Evolutionary conservation across 225 moss, liverwort and hornwort genomes (phyloP).

Genomic region (Pseudisothecium myosuroides): DNA sequence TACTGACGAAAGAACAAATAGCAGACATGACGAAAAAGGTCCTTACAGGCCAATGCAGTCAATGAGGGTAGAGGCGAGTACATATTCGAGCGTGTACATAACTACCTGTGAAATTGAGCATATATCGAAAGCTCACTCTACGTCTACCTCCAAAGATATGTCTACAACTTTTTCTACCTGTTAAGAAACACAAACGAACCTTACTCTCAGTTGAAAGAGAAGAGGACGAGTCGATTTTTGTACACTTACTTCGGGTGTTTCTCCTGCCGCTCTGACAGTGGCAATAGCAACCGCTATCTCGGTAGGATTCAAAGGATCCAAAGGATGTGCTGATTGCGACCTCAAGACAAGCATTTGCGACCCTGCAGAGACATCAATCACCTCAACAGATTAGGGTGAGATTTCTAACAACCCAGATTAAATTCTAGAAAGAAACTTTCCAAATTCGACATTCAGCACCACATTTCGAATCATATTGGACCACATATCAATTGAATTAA

Average conservation of each 20-base stretch:
- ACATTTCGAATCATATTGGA: not conserved
- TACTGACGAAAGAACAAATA: not conserved
- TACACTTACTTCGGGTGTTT: conserved; percentile 67
- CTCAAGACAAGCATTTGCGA: conserved; percentile 43
- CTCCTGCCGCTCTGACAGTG: conserved; percentile 80
- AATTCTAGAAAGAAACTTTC: not conserved
- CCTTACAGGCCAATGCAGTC: not conserved
- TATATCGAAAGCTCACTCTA: not conserved
- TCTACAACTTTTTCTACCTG: not conserved
- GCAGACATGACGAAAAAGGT: not conserved
- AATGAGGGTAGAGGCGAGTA: not conserved
- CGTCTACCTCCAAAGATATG: not conserved
- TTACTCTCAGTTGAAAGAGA: not conserved
- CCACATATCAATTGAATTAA: not conserved
- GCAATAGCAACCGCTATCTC: conserved; percentile 84
- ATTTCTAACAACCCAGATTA: not conserved
- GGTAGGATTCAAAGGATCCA: conserved; percentile 75
- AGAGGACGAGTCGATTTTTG: not conserved
- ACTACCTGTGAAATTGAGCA: not conserved
- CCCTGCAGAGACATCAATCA: conserved; percentile 13
- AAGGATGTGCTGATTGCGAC: conserved; percentile 71
- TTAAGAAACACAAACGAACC: not conserved
- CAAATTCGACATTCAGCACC: not conserved
- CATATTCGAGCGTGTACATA: not conserved
- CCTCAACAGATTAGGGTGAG: not conserved